Conservation (phyloP, 1,284 basidiomycete genomes). For the Stygiomarasmius scandens region DNA sequence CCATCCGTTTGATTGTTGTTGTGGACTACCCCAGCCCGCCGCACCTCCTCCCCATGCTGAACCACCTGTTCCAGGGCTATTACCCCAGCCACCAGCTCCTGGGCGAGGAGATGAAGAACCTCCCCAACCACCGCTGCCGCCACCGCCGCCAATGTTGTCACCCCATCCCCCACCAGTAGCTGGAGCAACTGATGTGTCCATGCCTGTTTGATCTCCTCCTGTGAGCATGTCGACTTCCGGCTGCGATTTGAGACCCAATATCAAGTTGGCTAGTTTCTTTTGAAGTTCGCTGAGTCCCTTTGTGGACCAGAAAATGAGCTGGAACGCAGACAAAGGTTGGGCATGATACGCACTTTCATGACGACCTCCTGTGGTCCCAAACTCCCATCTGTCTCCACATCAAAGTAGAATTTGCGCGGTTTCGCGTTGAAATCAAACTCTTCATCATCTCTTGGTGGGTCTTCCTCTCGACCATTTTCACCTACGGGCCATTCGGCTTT, state of each 20-base stretch:
- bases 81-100: slow-evolving; percentile 26
- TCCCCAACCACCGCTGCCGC: slow-evolving; percentile 27
- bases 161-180: slow-evolving; percentile 28
- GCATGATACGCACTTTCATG: slow-evolving; percentile 60
- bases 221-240: slow-evolving; percentile 56
- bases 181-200: slow-evolving; percentile 21
- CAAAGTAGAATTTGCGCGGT: slow-evolving; percentile 88
- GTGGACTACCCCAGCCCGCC: slow-evolving; percentile 44
- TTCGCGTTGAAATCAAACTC: slow-evolving; percentile 87
- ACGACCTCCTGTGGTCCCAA: slow-evolving; percentile 88
- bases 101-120: slow-evolving; percentile 33
- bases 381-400: slow-evolving; percentile 90
- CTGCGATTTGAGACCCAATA: slow-evolving; percentile 71
- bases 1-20: slow-evolving; percentile 58
- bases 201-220: slow-evolving; percentile 24
- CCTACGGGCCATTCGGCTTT: slow-evolving; percentile 84
- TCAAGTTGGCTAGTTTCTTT: slow-evolving; percentile 80
- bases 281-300: slow-evolving; percentile 83
- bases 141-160: slow-evolving; percentile 28
- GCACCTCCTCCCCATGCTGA: slow-evolving; percentile 13
- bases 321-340: too few species aligned
- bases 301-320: slow-evolving; percentile 7
- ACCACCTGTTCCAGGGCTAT: slow-evolving; percentile 6
- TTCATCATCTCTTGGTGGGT: slow-evolving; percentile 76
- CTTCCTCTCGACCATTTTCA: slow-evolving; percentile 82